These are phyloP conservation scores for Chamaecrista fasciculata DNA, from an alignment of 306 rosid species.

Conservation along the genomic window DNA sequence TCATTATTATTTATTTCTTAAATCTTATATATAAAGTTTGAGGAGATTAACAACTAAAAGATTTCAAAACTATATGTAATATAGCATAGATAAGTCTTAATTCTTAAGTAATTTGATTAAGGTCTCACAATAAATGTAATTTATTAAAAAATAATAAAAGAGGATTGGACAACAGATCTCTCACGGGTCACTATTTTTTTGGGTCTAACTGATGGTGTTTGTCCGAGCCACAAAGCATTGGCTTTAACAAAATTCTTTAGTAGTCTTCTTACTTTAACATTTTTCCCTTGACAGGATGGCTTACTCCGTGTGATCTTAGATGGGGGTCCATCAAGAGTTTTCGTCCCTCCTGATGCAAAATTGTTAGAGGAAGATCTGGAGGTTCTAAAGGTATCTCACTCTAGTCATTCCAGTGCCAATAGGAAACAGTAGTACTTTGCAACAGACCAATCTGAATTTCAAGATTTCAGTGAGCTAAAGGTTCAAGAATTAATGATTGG, in stretches of 20 bases:
- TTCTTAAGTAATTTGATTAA: too few species aligned
- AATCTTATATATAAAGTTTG: too few species aligned
- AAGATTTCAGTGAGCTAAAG: background rate
- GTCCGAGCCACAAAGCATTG: too few species aligned
- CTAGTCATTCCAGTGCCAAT: constrained; percentile 20
- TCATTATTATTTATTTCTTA: too few species aligned
- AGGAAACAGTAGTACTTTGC: constrained; percentile 21
- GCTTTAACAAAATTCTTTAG: constrained; percentile 20
- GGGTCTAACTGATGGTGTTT: too few species aligned
- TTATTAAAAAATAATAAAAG: too few species aligned
- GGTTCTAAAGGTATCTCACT: constrained; percentile 67
- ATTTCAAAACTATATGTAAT: too few species aligned
- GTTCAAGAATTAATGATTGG: constrained; percentile 1
- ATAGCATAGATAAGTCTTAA: too few species aligned
- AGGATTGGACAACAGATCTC: too few species aligned
- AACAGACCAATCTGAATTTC: background rate
- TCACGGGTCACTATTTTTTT: too few species aligned
- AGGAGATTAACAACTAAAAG: too few species aligned
- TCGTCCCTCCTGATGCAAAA: constrained; percentile 66
- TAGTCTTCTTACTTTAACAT: constrained; percentile 27
- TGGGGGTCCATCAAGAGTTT: constrained; percentile 83
- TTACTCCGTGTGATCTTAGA: constrained; percentile 86
- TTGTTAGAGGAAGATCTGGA: constrained; percentile 92
- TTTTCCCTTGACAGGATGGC: constrained; percentile 68
- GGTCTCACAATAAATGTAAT: too few species aligned